Percentiles rank a stretch among this genome's conserved stretches.
These are phyloP conservation scores for Crepidotus variabilis DNA, from an alignment of 768 basidiomycete species.

Conservation along the genomic window DNA sequence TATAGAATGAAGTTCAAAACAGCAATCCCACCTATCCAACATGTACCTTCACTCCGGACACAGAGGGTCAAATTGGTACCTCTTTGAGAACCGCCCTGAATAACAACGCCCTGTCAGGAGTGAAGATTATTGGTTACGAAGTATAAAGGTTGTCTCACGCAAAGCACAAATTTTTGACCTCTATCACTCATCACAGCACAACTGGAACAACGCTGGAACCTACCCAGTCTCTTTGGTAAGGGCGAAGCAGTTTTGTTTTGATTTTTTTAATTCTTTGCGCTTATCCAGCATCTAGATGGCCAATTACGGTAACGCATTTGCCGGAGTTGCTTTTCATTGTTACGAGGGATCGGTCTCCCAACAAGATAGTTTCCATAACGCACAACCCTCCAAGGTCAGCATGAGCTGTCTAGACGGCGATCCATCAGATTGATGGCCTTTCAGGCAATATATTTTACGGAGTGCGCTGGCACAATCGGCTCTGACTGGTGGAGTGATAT, in stretches of 20 bases:
- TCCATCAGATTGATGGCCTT: too few relatives aligned
- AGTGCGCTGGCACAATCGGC: constrained; percentile 62
- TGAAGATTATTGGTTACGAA: constrained; percentile 58
- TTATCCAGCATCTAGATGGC: constrained; percentile 38
- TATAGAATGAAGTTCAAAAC: constrained; percentile 48
- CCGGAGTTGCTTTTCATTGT: constrained; percentile 72
- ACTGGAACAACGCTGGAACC: constrained; percentile 63
- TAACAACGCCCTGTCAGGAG: constrained; percentile 52
- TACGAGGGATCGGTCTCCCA: constrained; percentile 52
- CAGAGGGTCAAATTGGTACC: constrained; percentile 57
- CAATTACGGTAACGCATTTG: constrained; percentile 48
- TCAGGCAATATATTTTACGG: constrained; percentile 49
- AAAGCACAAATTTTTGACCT: background rate
- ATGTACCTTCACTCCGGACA: constrained; percentile 45
- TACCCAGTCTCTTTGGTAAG: constrained; percentile 53
- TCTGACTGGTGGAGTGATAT: constrained; percentile 80
- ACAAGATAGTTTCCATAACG: constrained; percentile 49
- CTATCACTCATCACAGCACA: constrained; percentile 40
- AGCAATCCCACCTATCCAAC: constrained; percentile 70
- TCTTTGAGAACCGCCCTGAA: constrained; percentile 57
- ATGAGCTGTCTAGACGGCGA: background rate
- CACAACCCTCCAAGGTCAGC: constrained; percentile 40
- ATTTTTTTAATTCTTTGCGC: background rate
- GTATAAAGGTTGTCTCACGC: constrained; percentile 8
- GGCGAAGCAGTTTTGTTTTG: background rate